Percentiles rank a stretch among this genome's conserved stretches.
Evolutionary conservation across 257 asterid genomes (phyloP).

Genomic region (Buddleja alternifolia): DNA sequence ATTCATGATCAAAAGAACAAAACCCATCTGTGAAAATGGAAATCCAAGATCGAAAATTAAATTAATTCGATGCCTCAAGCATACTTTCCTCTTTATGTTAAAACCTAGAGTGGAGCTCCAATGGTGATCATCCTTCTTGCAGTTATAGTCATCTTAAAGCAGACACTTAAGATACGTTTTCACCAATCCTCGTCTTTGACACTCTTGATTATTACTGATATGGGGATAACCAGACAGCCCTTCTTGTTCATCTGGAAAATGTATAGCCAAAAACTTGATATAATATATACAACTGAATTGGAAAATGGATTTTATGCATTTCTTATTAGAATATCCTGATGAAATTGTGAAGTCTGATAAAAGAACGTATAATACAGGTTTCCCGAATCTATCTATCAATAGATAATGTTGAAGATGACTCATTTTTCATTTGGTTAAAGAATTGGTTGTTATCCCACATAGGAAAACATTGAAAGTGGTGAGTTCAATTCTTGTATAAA

Average conservation of each 20-base stretch:
- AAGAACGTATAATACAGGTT: too few species aligned
- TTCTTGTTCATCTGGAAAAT: constrained; percentile 19
- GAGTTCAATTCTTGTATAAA: too few species aligned
- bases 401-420: too few species aligned
- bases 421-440: too few species aligned
- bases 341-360: too few species aligned
- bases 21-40: too few species aligned
- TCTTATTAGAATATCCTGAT: too few species aligned
- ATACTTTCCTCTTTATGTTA: not conserved
- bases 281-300: not conserved
- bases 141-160: not conserved
- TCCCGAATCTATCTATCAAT: too few species aligned
- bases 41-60: constrained; percentile 23
- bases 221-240: constrained; percentile 18
- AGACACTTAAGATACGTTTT: not conserved
- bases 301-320: not conserved
- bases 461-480: too few species aligned
- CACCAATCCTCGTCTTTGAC: not conserved
- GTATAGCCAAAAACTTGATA: not conserved
- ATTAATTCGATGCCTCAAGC: constrained; percentile 21
- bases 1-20: constrained; percentile 8
- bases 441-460: too few species aligned
- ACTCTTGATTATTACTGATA: not conserved
- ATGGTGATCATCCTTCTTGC: not conserved
- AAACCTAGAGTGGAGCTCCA: not conserved